These are phyloP conservation scores for Neurospora discreta DNA, from an alignment of 495 filamentous ascomycete species.

Conservation along the genomic window DNA sequence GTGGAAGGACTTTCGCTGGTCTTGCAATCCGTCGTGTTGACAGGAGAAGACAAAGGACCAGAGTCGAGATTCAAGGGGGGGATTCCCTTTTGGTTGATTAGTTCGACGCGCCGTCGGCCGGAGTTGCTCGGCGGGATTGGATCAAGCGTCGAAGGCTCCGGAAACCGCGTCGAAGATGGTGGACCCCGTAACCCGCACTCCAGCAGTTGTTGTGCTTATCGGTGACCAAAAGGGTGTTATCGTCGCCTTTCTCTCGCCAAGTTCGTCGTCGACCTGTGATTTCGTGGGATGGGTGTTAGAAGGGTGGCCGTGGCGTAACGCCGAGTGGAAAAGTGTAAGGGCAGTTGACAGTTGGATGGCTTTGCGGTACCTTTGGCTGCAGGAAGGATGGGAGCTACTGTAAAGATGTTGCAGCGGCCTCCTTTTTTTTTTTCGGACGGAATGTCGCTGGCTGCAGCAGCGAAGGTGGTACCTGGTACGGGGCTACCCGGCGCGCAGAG, in stretches of 20 bases:
- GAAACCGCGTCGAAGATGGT: neutral
- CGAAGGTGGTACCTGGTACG: neutral
- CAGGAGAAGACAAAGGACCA: neutral
- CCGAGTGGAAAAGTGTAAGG: conserved; percentile 6
- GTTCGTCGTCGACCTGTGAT: conserved; percentile 3
- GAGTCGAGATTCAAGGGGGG: neutral
- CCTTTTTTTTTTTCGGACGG: conserved; percentile 4
- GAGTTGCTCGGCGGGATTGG: neutral
- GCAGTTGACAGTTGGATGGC: neutral
- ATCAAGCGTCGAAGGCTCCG: neutral
- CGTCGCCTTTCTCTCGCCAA: neutral
- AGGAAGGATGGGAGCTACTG: neutral
- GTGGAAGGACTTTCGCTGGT: neutral
- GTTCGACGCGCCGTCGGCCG: neutral
- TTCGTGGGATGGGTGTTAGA: conserved; percentile 5
- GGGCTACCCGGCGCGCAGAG: neutral
- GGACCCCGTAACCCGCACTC: neutral
- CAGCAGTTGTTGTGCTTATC: neutral
- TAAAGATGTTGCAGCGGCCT: conserved; percentile 2
- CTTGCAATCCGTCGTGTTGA: neutral
- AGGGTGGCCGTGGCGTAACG: conserved; percentile 12
- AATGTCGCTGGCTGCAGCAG: neutral
- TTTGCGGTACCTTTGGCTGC: neutral
- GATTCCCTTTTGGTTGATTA: neutral
- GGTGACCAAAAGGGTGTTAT: neutral